phyloP scores from a whole-genome alignment of 495 filamentous ascomycete genomes.

The Podospora tetraspora region DNA sequence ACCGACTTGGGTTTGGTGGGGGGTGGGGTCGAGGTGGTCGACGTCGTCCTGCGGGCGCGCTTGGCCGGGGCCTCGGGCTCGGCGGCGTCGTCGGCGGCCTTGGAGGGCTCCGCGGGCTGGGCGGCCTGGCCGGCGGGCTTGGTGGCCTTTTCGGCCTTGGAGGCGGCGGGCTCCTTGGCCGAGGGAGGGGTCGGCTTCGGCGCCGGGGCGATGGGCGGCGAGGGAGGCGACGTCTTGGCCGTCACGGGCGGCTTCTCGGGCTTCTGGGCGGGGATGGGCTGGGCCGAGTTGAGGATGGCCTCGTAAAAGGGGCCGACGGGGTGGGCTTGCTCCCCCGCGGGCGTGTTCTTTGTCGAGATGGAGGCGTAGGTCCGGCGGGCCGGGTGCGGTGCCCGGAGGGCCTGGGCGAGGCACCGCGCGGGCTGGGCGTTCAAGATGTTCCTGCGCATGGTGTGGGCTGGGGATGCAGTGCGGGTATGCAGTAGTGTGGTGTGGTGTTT shows the following conservation, averaged over 20 bases:
- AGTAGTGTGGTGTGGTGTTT: not conserved
- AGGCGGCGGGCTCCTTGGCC: not conserved
- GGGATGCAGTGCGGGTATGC: not conserved
- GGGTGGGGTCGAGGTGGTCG: not conserved
- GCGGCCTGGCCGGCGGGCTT: slow-evolving; percentile 31
- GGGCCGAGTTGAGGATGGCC: slow-evolving; percentile 41
- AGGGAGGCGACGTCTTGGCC: slow-evolving; percentile 11
- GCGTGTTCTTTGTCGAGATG: slow-evolving; percentile 12
- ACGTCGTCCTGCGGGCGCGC: slow-evolving; percentile 23
- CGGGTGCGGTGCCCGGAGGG: slow-evolving; percentile 15
- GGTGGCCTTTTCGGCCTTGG: slow-evolving; percentile 29
- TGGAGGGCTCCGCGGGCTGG: slow-evolving; percentile 28
- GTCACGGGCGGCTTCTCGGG: slow-evolving; percentile 26
- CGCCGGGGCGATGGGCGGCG: slow-evolving; percentile 8
- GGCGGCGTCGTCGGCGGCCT: slow-evolving; percentile 29
- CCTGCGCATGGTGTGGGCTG: slow-evolving; percentile 22
- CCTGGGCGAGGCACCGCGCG: slow-evolving; percentile 21
- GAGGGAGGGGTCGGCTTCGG: slow-evolving; percentile 9
- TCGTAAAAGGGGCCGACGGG: slow-evolving; percentile 41
- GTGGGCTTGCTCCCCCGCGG: slow-evolving; percentile 28
- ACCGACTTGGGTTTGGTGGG: slow-evolving; percentile 31
- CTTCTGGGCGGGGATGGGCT: slow-evolving; percentile 28
- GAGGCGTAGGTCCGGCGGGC: slow-evolving; percentile 25
- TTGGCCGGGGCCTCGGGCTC: slow-evolving; percentile 25
- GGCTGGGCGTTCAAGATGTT: slow-evolving; percentile 23